These are phyloP conservation scores for Mycena rosella DNA, from an alignment of 768 basidiomycete species.

Conservation along the genomic window DNA sequence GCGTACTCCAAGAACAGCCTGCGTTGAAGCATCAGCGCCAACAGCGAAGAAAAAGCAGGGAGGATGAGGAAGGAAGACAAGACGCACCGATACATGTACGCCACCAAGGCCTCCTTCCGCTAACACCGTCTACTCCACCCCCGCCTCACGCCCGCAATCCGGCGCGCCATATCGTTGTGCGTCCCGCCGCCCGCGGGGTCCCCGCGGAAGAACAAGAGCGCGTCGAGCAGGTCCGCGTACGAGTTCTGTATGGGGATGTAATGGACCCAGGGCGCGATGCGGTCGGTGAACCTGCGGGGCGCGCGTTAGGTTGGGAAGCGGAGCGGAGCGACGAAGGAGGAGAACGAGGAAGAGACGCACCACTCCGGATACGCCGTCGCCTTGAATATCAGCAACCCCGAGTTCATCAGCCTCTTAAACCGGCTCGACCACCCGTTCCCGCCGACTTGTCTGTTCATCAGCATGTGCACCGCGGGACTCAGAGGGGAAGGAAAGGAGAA, in stretches of 20 bases:
- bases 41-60: neutral
- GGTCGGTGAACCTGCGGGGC: constrained; percentile 61
- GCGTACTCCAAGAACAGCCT: constrained; percentile 69
- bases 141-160: constrained; percentile 68
- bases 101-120: constrained; percentile 70
- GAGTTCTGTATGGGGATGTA: constrained; percentile 77
- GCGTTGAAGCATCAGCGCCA: neutral
- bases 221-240: constrained; percentile 75
- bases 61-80: neutral
- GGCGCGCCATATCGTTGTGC: constrained; percentile 69
- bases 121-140: constrained; percentile 70
- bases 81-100: constrained; percentile 69
- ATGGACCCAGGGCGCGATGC: constrained; percentile 76
- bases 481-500: too few relatives aligned
- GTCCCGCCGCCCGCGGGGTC: constrained; percentile 62
- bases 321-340: neutral
- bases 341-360: neutral
- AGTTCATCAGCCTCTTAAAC: constrained; percentile 71
- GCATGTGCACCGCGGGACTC: too few relatives aligned
- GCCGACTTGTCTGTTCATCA: constrained; percentile 53
- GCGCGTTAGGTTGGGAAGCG: neutral
- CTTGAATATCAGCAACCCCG: constrained; percentile 72
- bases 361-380: constrained; percentile 66
- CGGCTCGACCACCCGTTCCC: constrained; percentile 75
- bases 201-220: constrained; percentile 79